Percentiles rank a stretch among this genome's conserved stretches.
phyloP scores from a whole-genome alignment of 1,284 basidiomycete species.

The Microbotryum saponariae region DNA sequence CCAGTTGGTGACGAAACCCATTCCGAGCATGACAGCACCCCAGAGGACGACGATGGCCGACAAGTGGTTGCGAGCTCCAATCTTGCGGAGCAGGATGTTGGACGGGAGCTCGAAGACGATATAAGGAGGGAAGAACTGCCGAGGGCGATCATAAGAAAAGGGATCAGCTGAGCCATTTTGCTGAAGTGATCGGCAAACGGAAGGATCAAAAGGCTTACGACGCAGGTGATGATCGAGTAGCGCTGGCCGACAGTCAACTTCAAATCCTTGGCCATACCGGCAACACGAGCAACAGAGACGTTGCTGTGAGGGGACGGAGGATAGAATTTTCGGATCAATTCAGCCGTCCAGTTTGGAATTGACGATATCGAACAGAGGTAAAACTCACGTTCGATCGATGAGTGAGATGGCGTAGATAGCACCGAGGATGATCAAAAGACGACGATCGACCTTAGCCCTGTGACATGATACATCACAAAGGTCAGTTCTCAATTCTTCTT shows the following conservation, averaged over 20 bases:
- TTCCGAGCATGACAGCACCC: constrained; percentile 43
- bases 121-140: constrained; percentile 41
- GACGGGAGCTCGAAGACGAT: constrained; percentile 33
- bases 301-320: constrained; percentile 26
- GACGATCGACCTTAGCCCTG: constrained; percentile 39
- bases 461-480: neutral
- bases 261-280: constrained; percentile 38
- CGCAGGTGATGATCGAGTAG: constrained; percentile 32
- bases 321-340: neutral
- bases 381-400: constrained; percentile 26
- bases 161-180: no score
- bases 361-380: no score
- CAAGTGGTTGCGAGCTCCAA: constrained; percentile 42
- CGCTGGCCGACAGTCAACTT: constrained; percentile 39
- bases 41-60: constrained; percentile 39
- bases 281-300: constrained; percentile 38
- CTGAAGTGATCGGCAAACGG: no score
- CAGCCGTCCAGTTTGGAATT: neutral
- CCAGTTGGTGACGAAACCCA: constrained; percentile 41
- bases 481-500: no score
- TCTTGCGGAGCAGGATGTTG: constrained; percentile 39
- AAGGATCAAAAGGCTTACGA: no score
- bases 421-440: constrained; percentile 41
- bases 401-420: constrained; percentile 40
- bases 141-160: no score